These are phyloP conservation scores for Arthrobotrys conoides DNA, from an alignment of 2,329 filamentous ascomycete species.

Conservation along the genomic window DNA sequence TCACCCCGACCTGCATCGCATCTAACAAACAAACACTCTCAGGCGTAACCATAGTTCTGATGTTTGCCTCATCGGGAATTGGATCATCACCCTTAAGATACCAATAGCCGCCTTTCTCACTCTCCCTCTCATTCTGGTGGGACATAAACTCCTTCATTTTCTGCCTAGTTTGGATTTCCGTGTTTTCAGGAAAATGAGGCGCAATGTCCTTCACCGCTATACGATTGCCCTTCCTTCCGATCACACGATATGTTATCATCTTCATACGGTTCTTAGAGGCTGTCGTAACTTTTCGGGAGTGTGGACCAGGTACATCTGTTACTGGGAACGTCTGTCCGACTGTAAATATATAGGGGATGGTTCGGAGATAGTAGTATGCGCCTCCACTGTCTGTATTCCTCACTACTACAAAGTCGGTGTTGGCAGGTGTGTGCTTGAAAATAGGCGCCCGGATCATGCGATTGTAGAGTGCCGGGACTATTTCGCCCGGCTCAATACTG, in stretches of 20 bases:
- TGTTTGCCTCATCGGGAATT: conserved; percentile 82
- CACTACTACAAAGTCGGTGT: conserved; percentile 87
- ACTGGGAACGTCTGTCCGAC: conserved; percentile 95
- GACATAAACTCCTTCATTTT: conserved; percentile 97
- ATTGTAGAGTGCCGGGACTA: conserved; percentile 91
- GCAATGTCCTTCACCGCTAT: conserved; percentile 88
- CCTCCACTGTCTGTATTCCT: conserved; percentile 83
- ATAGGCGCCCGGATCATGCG: conserved; percentile 95
- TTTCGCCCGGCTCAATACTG: conserved; percentile 90
- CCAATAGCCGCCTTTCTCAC: conserved; percentile 79
- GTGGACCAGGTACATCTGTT: conserved; percentile 90
- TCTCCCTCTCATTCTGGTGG: conserved; percentile 75
- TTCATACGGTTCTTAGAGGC: conserved; percentile 97
- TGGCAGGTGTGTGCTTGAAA: conserved; percentile 84
- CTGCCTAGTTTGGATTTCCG: conserved; percentile 93
- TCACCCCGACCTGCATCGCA: conserved; percentile 94
- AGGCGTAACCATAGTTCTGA: conserved; percentile 90
- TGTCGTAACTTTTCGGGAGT: conserved; percentile 94
- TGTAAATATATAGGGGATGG: conserved; percentile 89
- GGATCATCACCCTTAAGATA: conserved; percentile 79
- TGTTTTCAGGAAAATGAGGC: conserved; percentile 90
- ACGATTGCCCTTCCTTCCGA: conserved; percentile 79
- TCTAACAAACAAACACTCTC: conserved; percentile 96
- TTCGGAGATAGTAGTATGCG: conserved; percentile 84
- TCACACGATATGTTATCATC: conserved; percentile 93